A percentile compares a stretch with the other conserved stretches of the same genome.
Conservation (phyloP, 192 early-diverging fungal genomes). For the Helicostylum pulchrum region DNA sequence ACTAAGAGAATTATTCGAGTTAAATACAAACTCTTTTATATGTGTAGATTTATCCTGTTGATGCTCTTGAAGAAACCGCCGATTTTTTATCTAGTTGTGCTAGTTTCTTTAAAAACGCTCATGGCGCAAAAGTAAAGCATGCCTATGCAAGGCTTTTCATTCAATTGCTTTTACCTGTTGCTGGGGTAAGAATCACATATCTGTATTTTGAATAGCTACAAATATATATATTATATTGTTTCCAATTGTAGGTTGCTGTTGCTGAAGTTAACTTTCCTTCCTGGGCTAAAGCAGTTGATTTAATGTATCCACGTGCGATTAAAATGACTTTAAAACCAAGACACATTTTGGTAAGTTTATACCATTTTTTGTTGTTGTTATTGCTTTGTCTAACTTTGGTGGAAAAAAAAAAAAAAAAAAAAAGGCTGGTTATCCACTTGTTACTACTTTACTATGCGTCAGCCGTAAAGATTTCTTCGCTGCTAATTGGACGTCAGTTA, state of each 20-base stretch:
- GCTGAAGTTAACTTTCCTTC: conserved; percentile 94
- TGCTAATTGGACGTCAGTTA: conserved; percentile 67
- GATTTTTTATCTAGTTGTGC: conserved; percentile 92
- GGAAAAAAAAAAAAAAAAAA: no score
- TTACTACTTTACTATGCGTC: conserved; percentile 86
- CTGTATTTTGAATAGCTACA: neutral
- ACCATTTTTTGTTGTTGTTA: neutral
- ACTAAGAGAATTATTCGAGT: no score
- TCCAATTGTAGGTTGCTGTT: conserved; percentile 64
- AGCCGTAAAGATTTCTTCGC: conserved; percentile 87
- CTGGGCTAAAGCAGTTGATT: conserved; percentile 90
- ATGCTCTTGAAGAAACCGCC: conserved; percentile 89
- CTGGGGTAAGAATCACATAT: conserved; percentile 47
- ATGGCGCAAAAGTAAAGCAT: conserved; percentile 78
- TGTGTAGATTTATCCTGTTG: conserved; percentile 83
- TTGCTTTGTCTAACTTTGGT: neutral
- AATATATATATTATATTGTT: neutral
- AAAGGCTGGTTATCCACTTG: conserved; percentile 79
- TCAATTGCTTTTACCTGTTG: conserved; percentile 87
- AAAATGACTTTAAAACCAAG: conserved; percentile 89
- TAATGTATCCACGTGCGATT: conserved; percentile 83
- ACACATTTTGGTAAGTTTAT: conserved; percentile 50
- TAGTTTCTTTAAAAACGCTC: conserved; percentile 81
- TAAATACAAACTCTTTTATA: neutral
- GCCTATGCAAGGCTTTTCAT: conserved; percentile 91